Conservation (phyloP, 2,329 filamentous ascomycete species). For the Penicillium sp. region DNA sequence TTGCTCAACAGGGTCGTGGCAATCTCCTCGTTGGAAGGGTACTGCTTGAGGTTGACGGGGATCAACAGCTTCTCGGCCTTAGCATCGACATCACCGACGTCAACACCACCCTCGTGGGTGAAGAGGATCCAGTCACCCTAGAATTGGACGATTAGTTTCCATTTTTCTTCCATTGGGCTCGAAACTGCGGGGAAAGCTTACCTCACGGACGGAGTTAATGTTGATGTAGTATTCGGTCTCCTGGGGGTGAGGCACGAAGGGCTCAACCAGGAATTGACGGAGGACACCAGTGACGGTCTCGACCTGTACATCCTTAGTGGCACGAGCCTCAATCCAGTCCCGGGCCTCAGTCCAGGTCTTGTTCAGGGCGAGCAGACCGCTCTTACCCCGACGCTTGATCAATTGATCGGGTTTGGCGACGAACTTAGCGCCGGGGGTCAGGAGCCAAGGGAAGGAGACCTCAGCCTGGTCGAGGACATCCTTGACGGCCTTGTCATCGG, state of each 20-base stretch:
- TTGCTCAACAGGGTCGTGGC: constrained; percentile 82
- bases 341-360: constrained; percentile 94
- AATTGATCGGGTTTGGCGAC: constrained; percentile 99
- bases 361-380: constrained; percentile 91
- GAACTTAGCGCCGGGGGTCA: constrained; percentile 79
- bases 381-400: constrained; percentile 99
- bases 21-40: constrained; percentile 94
- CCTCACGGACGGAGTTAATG: constrained; percentile 99
- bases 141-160: constrained; percentile 29
- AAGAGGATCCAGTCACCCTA: constrained; percentile 99
- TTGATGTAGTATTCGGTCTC: constrained; percentile 99
- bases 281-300: constrained; percentile 86
- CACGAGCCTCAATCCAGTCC: constrained; percentile 89
- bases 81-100: constrained; percentile 97
- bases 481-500: constrained; percentile 78
- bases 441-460: constrained; percentile 93
- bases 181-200: constrained; percentile 55
- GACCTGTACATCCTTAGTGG: constrained; percentile 88
- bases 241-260: constrained; percentile 92
- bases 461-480: constrained; percentile 92
- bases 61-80: constrained; percentile 99
- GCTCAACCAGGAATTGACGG: constrained; percentile 96
- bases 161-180: neutral
- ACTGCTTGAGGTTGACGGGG: constrained; percentile 89
- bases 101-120: constrained; percentile 98